Evolutionary conservation across 1,284 basidiomycete species (phyloP).

Genomic region (Marasmius tenuissimus): DNA sequence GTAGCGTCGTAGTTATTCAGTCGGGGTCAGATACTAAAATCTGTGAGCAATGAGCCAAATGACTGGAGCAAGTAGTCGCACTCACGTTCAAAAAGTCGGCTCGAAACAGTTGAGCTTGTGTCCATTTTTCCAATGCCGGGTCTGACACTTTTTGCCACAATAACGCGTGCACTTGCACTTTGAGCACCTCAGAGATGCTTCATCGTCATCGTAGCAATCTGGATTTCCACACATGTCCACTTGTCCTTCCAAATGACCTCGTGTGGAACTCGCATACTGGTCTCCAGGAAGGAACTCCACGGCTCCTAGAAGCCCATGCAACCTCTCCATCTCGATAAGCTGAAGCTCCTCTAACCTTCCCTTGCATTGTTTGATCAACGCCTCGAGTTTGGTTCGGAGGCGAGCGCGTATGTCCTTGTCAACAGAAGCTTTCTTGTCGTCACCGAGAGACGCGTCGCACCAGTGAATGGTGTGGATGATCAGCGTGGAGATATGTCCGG

Average conservation of each 20-base stretch:
- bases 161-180: slow-evolving; percentile 18
- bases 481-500: slow-evolving; percentile 17
- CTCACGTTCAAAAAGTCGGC: background rate
- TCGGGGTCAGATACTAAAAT: no score
- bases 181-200: slow-evolving; percentile 15
- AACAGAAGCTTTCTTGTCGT: slow-evolving; percentile 21
- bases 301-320: slow-evolving; percentile 13
- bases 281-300: background rate
- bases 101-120: slow-evolving; percentile 18
- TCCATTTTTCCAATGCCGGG: slow-evolving; percentile 21
- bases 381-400: slow-evolving; percentile 6
- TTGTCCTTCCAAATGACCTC: slow-evolving; percentile 14
- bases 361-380: background rate
- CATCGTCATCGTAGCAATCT: slow-evolving; percentile 11
- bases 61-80: no score
- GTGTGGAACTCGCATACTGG: slow-evolving; percentile 16
- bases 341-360: background rate
- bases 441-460: slow-evolving; percentile 22
- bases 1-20: no score
- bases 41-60: no score
- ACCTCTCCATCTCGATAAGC: slow-evolving; percentile 14
- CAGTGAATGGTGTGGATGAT: slow-evolving; percentile 21
- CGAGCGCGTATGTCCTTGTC: slow-evolving; percentile 15
- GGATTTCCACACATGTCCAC: slow-evolving; percentile 10
- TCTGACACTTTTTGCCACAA: slow-evolving; percentile 17